phyloP scores from a whole-genome alignment of 192 early-diverging fungal species.

The Spinellus fusiger region DNA sequence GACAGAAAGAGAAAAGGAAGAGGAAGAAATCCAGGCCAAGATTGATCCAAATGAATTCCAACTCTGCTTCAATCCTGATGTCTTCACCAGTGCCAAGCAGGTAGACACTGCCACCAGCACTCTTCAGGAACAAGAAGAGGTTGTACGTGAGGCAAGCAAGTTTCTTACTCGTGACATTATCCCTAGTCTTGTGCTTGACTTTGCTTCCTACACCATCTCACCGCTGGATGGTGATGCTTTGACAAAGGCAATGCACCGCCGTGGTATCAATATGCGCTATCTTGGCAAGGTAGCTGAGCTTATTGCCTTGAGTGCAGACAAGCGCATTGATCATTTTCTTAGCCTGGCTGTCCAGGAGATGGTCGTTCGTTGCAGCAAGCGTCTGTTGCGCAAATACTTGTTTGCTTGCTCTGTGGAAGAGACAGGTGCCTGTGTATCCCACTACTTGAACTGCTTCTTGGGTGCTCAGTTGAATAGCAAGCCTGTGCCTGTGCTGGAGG shows the following conservation, averaged over 20 bases:
- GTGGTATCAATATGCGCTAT: constrained; percentile 97
- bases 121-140: constrained; percentile 44
- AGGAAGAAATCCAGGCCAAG: constrained; percentile 27
- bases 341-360: constrained; percentile 81
- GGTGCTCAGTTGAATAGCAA: constrained; percentile 52
- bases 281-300: constrained; percentile 70
- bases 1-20: constrained; percentile 15
- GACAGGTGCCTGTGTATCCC: constrained; percentile 62
- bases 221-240: constrained; percentile 78
- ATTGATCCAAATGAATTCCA: constrained; percentile 37
- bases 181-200: constrained; percentile 59
- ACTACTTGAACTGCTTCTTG: constrained; percentile 79
- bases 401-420: constrained; percentile 48
- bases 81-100: constrained; percentile 49
- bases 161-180: constrained; percentile 70
- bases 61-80: constrained; percentile 55
- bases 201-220: constrained; percentile 57
- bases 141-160: constrained; percentile 68
- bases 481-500: constrained; percentile 42
- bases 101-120: constrained; percentile 21
- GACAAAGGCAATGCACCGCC: constrained; percentile 80
- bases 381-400: constrained; percentile 69
- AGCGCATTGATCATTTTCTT: constrained; percentile 48
- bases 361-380: constrained; percentile 80
- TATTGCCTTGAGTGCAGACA: constrained; percentile 54